phyloP scores from a whole-genome alignment of 805 yeast genomes.

The Blastobotrys peoriensis region DNA sequence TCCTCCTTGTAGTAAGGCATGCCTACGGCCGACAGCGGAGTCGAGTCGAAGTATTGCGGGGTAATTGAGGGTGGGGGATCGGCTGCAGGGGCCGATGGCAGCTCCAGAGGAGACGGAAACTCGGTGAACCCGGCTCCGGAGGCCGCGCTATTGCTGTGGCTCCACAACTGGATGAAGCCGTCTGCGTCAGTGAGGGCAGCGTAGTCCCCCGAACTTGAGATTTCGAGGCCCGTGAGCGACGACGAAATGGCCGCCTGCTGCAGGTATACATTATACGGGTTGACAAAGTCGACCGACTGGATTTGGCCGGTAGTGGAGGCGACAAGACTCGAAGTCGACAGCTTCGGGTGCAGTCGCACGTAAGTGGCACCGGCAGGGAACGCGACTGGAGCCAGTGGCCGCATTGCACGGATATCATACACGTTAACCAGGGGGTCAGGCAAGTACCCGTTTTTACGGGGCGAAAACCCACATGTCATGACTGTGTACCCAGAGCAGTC shows the following conservation, averaged over 20 bases:
- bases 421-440: constrained; percentile 80
- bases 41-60: constrained; percentile 13
- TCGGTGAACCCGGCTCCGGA: constrained; percentile 44
- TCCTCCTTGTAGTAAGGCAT: constrained; percentile 79
- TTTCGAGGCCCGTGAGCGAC: constrained; percentile 44
- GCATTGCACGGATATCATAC: constrained; percentile 69
- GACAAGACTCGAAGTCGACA: constrained; percentile 69
- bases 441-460: constrained; percentile 53
- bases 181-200: constrained; percentile 62
- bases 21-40: constrained; percentile 68
- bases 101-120: constrained; percentile 42
- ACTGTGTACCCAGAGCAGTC: constrained; percentile 32
- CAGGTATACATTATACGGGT: constrained; percentile 60
- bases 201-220: constrained; percentile 70
- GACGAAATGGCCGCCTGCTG: constrained; percentile 58
- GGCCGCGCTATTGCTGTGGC: constrained; percentile 42
- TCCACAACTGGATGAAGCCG: constrained; percentile 65
- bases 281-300: constrained; percentile 76
- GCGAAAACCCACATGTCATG: constrained; percentile 71
- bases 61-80: constrained; percentile 18
- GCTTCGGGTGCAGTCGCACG: constrained; percentile 78
- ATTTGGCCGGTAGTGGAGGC: constrained; percentile 76
- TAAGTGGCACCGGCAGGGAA: constrained; percentile 86
- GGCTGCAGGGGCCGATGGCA: constrained; percentile 25
- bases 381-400: constrained; percentile 70